Conservation (phyloP, 306 rosid genomes). For the Fragaria nilgerrensis region DNA sequence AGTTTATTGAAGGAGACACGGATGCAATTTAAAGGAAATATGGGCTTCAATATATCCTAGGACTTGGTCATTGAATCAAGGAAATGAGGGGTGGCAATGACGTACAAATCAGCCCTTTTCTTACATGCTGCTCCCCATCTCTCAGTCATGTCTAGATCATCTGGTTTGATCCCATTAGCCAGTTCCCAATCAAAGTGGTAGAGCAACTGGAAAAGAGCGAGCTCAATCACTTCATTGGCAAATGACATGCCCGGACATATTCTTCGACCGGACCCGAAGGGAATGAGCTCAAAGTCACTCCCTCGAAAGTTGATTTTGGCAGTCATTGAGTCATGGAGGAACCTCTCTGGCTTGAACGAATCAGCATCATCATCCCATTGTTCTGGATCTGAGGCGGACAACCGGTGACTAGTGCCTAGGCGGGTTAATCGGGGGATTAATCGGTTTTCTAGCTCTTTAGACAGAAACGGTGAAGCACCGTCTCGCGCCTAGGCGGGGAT, state of each 20-base stretch:
- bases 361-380: not conserved
- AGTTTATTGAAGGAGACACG: not conserved
- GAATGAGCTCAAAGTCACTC: not conserved
- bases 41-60: not conserved
- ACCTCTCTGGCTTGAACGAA: not conserved
- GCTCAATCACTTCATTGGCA: not conserved
- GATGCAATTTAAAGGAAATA: not conserved
- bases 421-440: too few relatives aligned
- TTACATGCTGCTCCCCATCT: not conserved
- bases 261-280: not conserved
- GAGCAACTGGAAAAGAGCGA: not conserved
- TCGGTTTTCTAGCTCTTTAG: too few relatives aligned
- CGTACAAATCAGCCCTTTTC: not conserved
- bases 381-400: too few relatives aligned
- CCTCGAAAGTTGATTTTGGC: not conserved
- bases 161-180: not conserved
- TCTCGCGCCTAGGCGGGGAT: too few relatives aligned
- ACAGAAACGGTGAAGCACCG: too few relatives aligned
- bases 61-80: not conserved
- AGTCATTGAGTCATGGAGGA: not conserved
- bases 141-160: not conserved
- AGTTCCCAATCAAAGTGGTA: conserved; percentile 5
- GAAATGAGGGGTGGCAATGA: not conserved
- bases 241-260: conserved; percentile 2
- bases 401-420: too few relatives aligned